Evolutionary conservation across 1,139 yeast species (phyloP).

Genomic region (Zygoascus meyerae): DNA sequence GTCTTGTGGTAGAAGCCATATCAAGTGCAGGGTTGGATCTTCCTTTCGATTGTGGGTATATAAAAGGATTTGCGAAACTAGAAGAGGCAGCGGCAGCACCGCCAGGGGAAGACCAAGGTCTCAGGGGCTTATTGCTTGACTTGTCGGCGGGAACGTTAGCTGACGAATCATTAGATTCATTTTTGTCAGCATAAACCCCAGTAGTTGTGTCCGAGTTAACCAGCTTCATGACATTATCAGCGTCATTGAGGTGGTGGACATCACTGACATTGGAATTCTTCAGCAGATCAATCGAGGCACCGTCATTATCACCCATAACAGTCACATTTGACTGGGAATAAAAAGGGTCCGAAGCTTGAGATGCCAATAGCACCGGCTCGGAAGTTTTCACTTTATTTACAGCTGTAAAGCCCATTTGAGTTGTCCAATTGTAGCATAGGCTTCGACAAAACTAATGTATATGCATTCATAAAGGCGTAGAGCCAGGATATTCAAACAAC

Average conservation of each 20-base stretch:
- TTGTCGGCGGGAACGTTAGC: background rate
- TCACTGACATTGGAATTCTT: background rate
- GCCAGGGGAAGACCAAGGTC: background rate
- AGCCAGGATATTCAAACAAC: too few species aligned
- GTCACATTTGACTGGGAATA: background rate
- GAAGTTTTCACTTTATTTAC: constrained; percentile 16
- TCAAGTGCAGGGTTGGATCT: constrained; percentile 42
- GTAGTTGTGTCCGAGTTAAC: too few species aligned
- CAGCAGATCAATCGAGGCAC: background rate
- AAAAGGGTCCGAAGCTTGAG: background rate
- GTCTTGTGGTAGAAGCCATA: constrained; percentile 29
- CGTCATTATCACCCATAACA: background rate
- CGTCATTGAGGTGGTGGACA: background rate
- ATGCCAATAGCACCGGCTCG: constrained; percentile 6
- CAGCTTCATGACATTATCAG: constrained; percentile 3
- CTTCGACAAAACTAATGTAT: too few species aligned
- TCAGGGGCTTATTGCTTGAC: background rate
- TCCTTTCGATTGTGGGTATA: constrained; percentile 39
- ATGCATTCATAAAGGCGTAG: too few species aligned
- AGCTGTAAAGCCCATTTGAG: constrained; percentile 19
- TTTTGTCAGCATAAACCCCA: too few species aligned
- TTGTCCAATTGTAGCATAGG: too few species aligned
- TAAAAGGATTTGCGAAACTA: constrained; percentile 32
- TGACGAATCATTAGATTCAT: background rate
- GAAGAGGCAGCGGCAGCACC: constrained; percentile 1